phyloP scores from a whole-genome alignment of 768 basidiomycete genomes.

The Tephrocybe sp. region DNA sequence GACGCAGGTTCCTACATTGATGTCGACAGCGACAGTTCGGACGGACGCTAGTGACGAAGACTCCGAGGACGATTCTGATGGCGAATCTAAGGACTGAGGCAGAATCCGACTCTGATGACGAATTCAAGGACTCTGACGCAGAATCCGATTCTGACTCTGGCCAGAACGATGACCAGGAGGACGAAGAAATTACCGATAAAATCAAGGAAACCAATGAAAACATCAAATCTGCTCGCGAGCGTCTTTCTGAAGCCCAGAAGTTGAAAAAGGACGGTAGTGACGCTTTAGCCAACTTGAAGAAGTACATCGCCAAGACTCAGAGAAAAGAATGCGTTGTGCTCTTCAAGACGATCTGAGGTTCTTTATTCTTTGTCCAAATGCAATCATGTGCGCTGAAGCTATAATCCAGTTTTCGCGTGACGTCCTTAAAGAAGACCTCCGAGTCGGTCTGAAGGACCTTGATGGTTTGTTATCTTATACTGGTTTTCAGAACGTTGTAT shows the following conservation, averaged over 20 bases:
- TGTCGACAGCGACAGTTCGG: constrained; percentile 19
- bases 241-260: constrained; percentile 33
- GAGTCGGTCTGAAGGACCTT: constrained; percentile 54
- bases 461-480: constrained; percentile 37
- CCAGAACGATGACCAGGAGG: constrained; percentile 28
- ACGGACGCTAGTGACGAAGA: constrained; percentile 17
- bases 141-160: constrained; percentile 20
- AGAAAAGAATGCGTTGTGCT: constrained; percentile 65
- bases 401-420: constrained; percentile 46
- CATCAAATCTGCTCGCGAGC: constrained; percentile 37
- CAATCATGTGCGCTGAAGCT: constrained; percentile 4
- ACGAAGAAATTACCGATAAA: constrained; percentile 43
- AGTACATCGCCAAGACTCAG: constrained; percentile 42
- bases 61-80: constrained; percentile 14
- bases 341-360: constrained; percentile 55
- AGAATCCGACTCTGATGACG: constrained; percentile 18
- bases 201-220: constrained; percentile 37
- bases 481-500: neutral
- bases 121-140: constrained; percentile 14
- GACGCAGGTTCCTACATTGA: constrained; percentile 21
- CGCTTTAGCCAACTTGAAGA: constrained; percentile 32
- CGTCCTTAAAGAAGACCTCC: constrained; percentile 58
- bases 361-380: neutral
- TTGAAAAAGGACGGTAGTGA: constrained; percentile 32
- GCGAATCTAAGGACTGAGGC: constrained; percentile 7